Percentiles rank a stretch among this genome's conserved stretches.
These are phyloP conservation scores for Hypoxylon sp. DNA, from an alignment of 2,329 filamentous ascomycete genomes.

Conservation along the genomic window DNA sequence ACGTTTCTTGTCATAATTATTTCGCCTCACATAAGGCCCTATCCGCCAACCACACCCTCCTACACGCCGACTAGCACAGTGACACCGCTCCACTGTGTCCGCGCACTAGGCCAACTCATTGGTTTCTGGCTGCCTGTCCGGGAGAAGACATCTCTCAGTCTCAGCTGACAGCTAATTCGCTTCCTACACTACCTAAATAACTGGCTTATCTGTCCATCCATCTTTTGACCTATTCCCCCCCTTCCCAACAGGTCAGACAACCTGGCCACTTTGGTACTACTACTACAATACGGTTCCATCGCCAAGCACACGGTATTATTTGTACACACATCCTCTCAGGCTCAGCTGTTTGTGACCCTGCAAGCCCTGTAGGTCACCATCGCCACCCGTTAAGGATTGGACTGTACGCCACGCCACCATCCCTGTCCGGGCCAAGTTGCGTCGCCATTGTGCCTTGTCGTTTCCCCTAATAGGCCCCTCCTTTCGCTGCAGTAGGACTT, in stretches of 20 bases:
- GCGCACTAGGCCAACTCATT: conserved; percentile 44
- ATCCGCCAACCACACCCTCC: conserved; percentile 49
- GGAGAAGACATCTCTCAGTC: conserved; percentile 35
- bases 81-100: conserved; percentile 50
- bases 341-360: conserved; percentile 42
- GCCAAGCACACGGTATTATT: conserved; percentile 33
- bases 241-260: conserved; percentile 29
- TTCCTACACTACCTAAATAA: conserved; percentile 24
- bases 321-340: conserved; percentile 19
- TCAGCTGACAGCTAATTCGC: conserved; percentile 45
- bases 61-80: conserved; percentile 50
- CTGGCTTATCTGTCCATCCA: conserved; percentile 27
- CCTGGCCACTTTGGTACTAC: conserved; percentile 19
- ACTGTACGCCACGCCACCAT: conserved; percentile 42
- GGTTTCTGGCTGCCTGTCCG: conserved; percentile 43
- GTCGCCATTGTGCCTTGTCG: conserved; percentile 50
- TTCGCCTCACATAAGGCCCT: conserved; percentile 42
- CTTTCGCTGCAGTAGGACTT: conserved; percentile 44
- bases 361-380: conserved; percentile 43
- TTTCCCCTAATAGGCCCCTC: conserved; percentile 42
- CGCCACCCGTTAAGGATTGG: conserved; percentile 43
- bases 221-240: conserved; percentile 16
- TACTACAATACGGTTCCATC: conserved; percentile 34
- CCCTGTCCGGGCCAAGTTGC: conserved; percentile 49
- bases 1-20: conserved; percentile 27